Percentiles rank a stretch among this genome's conserved stretches.
Evolutionary conservation across 768 basidiomycete genomes (phyloP).

Genomic region (Rhodotorula kratochvilovae): DNA sequence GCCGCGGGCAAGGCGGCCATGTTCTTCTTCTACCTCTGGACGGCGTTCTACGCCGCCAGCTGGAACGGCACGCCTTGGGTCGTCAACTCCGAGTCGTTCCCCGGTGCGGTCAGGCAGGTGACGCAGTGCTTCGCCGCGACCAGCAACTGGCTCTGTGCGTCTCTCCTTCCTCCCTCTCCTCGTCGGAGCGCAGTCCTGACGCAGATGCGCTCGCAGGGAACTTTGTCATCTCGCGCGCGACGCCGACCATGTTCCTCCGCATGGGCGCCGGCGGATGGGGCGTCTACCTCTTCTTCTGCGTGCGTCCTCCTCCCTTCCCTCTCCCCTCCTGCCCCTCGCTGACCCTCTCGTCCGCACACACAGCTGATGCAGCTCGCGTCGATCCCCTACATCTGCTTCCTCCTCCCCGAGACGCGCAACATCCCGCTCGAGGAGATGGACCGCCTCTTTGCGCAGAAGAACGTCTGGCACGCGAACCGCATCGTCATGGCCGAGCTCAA

Average conservation of each 20-base stretch:
- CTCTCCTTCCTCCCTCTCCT: no score
- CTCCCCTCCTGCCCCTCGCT: neutral
- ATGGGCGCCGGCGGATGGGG: slow-evolving; percentile 44
- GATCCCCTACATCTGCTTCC: slow-evolving; percentile 52
- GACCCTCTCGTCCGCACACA: neutral
- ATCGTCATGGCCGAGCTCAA: slow-evolving; percentile 28
- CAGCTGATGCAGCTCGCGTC: slow-evolving; percentile 44
- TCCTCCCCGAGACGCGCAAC: slow-evolving; percentile 53
- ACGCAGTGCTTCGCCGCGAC: slow-evolving; percentile 42
- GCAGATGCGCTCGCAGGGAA: slow-evolving; percentile 28
- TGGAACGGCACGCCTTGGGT: slow-evolving; percentile 53
- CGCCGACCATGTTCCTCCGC: slow-evolving; percentile 46
- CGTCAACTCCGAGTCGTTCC: slow-evolving; percentile 53
- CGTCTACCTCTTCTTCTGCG: slow-evolving; percentile 42
- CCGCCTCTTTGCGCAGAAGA: slow-evolving; percentile 27
- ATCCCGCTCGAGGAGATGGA: slow-evolving; percentile 54
- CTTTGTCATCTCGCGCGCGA: slow-evolving; percentile 46
- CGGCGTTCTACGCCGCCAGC: slow-evolving; percentile 42
- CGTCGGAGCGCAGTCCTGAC: no score
- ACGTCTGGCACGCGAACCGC: slow-evolving; percentile 33
- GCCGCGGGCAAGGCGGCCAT: slow-evolving; percentile 42
- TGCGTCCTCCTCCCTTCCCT: neutral
- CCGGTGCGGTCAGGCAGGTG: slow-evolving; percentile 44
- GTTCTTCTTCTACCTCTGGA: slow-evolving; percentile 44
- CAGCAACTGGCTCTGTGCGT: slow-evolving; percentile 38